Percentiles rank a stretch among this genome's conserved stretches.
phyloP scores from a whole-genome alignment of 805 yeast species.

The Ogataea sp. region DNA sequence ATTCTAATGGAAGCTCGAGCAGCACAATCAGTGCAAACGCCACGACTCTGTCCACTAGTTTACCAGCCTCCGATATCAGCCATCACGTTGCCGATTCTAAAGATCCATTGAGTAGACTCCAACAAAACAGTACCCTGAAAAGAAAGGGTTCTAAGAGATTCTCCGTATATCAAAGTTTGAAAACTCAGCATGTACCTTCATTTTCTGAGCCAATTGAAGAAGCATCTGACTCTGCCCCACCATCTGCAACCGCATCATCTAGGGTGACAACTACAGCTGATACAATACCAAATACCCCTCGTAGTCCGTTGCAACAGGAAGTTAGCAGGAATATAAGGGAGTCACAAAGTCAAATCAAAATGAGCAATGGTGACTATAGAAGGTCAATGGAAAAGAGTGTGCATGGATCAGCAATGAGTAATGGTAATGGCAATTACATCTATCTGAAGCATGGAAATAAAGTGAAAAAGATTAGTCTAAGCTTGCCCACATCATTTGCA shows the following conservation, averaged over 20 bases:
- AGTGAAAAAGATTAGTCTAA: conserved; percentile 45
- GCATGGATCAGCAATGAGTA: too few species aligned
- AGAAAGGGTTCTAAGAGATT: conserved; percentile 91
- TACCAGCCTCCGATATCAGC: too few species aligned
- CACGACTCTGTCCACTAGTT: too few species aligned
- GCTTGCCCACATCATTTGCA: conserved; percentile 40
- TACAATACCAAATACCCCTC: conserved; percentile 10
- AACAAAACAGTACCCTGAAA: conserved; percentile 74
- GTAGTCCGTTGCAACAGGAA: conserved; percentile 18
- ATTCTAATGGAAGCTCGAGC: not conserved
- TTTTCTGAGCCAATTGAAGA: conserved; percentile 5
- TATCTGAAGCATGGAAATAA: conserved; percentile 32
- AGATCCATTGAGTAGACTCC: conserved; percentile 71
- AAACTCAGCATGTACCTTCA: conserved; percentile 14
- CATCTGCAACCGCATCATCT: too few species aligned
- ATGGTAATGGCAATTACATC: not conserved
- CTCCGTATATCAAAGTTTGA: conserved; percentile 71
- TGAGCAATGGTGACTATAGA: not conserved
- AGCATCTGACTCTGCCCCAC: too few species aligned
- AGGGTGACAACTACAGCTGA: too few species aligned
- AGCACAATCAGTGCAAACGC: not conserved
- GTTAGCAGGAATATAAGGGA: conserved; percentile 16
- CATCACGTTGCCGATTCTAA: conserved; percentile 4
- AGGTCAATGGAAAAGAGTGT: not conserved
- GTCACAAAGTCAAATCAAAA: conserved; percentile 3